Evolutionary conservation across 495 filamentous ascomycete genomes (phyloP).

Genomic region (Aspergillus steynii): DNA sequence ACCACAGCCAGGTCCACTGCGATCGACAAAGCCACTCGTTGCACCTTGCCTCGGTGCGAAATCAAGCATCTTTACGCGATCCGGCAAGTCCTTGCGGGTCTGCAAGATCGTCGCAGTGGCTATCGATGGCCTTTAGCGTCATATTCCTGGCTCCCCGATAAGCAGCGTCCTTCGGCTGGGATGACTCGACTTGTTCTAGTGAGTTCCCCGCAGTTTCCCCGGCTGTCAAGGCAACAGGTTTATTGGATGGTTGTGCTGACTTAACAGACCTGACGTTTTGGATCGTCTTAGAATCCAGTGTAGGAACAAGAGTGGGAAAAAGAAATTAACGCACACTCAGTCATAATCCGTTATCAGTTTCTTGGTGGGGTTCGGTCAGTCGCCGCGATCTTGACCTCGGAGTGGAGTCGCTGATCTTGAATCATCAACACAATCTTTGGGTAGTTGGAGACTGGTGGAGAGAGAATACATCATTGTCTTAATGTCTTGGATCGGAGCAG

Average conservation of each 20-base stretch:
- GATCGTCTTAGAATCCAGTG: too few species aligned
- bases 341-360: too few species aligned
- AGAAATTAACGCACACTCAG: too few species aligned
- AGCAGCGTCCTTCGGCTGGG: background rate
- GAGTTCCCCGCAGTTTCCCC: background rate
- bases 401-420: too few species aligned
- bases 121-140: background rate
- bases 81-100: conserved; percentile 15
- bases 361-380: too few species aligned
- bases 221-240: background rate
- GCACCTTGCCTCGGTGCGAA: too few species aligned
- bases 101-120: conserved; percentile 1
- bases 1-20: background rate
- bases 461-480: background rate
- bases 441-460: background rate
- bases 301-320: too few species aligned
- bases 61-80: conserved; percentile 3
- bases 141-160: background rate
- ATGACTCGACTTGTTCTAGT: background rate
- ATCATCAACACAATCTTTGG: too few species aligned
- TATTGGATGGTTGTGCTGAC: background rate
- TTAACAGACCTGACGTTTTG: too few species aligned
- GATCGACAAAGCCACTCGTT: background rate
- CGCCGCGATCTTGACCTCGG: too few species aligned
- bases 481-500: background rate